Conservation (phyloP, 1,284 basidiomycete species). For the Rhodotorula sp. region DNA sequence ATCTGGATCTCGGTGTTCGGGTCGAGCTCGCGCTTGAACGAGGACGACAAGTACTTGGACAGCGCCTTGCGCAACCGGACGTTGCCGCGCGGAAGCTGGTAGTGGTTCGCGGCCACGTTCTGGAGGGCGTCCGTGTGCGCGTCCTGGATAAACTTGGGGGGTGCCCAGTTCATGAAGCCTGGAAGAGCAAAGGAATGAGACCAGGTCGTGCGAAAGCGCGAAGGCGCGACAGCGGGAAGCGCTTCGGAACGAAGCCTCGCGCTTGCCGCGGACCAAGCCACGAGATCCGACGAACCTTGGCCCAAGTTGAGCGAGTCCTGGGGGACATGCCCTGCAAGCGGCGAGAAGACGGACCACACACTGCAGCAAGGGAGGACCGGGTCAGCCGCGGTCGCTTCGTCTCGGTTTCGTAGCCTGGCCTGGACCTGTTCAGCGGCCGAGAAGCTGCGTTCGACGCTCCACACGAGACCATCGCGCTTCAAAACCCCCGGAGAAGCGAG, state of each 20-base stretch:
- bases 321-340: constrained; percentile 43
- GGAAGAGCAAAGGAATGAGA: background rate
- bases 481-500: too few species aligned
- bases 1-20: constrained; percentile 87
- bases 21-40: constrained; percentile 68
- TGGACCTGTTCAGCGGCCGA: too few species aligned
- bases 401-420: background rate
- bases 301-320: constrained; percentile 48
- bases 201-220: background rate
- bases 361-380: background rate
- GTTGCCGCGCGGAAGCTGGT: constrained; percentile 68
- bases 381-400: background rate
- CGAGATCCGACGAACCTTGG: too few species aligned
- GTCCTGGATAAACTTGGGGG: constrained; percentile 77
- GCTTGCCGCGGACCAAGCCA: too few species aligned
- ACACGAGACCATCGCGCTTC: background rate
- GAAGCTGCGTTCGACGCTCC: background rate
- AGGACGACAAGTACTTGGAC: constrained; percentile 64
- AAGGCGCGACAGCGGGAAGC: too few species aligned
- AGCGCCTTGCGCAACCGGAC: constrained; percentile 82
- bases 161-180: constrained; percentile 58
- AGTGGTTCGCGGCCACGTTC: constrained; percentile 54
- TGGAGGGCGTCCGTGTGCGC: constrained; percentile 73
- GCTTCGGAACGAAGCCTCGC: background rate
- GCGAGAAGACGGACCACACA: constrained; percentile 45